A percentile compares a stretch with the other conserved stretches of the same genome.
Evolutionary conservation across 2,329 filamentous ascomycete species (phyloP).

Genomic region (Colletotrichum truncatum): DNA sequence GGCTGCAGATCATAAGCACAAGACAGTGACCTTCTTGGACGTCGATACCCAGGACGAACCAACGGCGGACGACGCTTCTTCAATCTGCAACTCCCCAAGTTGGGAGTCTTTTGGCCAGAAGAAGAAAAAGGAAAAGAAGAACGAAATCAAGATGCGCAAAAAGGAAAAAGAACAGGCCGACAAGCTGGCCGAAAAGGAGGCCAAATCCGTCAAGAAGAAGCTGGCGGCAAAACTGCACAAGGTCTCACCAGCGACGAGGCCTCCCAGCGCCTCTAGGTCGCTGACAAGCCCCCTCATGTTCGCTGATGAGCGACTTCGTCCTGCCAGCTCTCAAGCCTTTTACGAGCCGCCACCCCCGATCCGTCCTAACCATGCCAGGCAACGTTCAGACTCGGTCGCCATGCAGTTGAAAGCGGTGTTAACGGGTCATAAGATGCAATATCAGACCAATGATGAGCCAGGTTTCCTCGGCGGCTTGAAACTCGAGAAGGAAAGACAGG

Average conservation of each 20-base stretch:
- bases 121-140: conserved; percentile 64
- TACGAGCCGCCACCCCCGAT: conserved; percentile 7
- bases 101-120: conserved; percentile 67
- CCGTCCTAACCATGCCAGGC: conserved; percentile 18
- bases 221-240: conserved; percentile 48
- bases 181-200: conserved; percentile 43
- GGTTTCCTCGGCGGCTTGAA: conserved; percentile 53
- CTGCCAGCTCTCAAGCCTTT: conserved; percentile 17
- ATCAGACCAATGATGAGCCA: conserved; percentile 31
- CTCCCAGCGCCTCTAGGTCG: conserved; percentile 20
- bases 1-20: conserved; percentile 40
- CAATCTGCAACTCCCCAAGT: conserved; percentile 69
- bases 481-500: conserved; percentile 48
- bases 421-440: conserved; percentile 28
- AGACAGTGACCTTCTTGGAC: conserved; percentile 51
- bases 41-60: conserved; percentile 41
- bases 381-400: conserved; percentile 29
- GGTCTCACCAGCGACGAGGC: conserved; percentile 36
- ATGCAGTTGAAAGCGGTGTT: conserved; percentile 29
- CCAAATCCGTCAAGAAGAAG: conserved; percentile 47
- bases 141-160: conserved; percentile 48
- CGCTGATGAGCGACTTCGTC: conserved; percentile 13
- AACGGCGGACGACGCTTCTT: conserved; percentile 55
- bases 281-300: conserved; percentile 18
- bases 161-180: conserved; percentile 50